phyloP scores from a whole-genome alignment of 2,329 filamentous ascomycete genomes.

The Trichoderma hamatum region DNA sequence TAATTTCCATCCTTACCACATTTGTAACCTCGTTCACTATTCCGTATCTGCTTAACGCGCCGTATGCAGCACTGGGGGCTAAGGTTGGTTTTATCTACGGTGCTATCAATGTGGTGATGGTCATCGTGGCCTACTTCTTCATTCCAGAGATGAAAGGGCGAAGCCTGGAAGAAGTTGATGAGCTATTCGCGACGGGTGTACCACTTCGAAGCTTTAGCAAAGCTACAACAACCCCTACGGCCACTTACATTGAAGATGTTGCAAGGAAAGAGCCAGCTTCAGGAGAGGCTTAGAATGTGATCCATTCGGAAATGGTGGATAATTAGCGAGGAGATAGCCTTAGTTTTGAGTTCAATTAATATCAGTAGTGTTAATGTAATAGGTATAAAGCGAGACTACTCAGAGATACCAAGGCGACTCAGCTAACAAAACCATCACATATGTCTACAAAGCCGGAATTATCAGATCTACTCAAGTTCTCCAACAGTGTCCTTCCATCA shows the following conservation, averaged over 20 bases:
- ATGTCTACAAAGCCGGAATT: too few relatives aligned
- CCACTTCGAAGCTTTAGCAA: constrained; percentile 30
- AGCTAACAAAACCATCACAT: too few relatives aligned
- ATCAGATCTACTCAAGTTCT: too few relatives aligned
- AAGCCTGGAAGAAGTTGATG: constrained; percentile 34
- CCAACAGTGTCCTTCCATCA: too few relatives aligned
- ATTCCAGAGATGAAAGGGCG: constrained; percentile 49
- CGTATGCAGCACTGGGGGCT: constrained; percentile 41
- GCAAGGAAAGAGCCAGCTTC: background rate
- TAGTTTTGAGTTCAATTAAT: background rate
- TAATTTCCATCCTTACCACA: constrained; percentile 37
- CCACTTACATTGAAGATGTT: constrained; percentile 13
- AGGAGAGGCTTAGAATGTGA: constrained; percentile 4
- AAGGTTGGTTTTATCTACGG: constrained; percentile 48
- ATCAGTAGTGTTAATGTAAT: background rate
- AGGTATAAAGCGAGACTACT: too few relatives aligned
- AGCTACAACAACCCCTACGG: background rate
- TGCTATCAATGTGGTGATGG: constrained; percentile 41
- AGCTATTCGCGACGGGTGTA: constrained; percentile 30
- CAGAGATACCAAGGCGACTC: too few relatives aligned
- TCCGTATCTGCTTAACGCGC: constrained; percentile 43
- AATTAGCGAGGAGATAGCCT: too few relatives aligned
- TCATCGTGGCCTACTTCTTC: constrained; percentile 47
- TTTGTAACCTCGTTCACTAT: constrained; percentile 42
- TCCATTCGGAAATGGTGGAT: background rate